Base-by-base conservation (phyloP, 2,329 filamentous ascomycete genomes). In the Aspergillus sojae region DNA sequence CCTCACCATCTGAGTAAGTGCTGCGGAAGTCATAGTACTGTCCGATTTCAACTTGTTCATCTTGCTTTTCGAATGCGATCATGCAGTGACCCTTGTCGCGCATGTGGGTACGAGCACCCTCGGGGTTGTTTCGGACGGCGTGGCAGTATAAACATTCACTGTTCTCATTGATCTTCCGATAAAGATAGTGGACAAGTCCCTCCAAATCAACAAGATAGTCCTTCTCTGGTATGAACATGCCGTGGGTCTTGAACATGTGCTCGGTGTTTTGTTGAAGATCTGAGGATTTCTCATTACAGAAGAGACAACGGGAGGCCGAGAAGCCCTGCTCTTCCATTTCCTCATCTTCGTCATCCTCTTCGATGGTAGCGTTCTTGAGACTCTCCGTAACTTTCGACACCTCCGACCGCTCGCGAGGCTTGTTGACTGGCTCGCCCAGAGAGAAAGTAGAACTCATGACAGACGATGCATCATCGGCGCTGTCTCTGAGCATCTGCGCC, bases 21-120 rank as follows among this genome's bases (percentile, higher is more conserved):
- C 91, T 92, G 68, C 92, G 87, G 85, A 99, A 99, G 75, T 99
- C 95, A 79, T 99, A 99, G 78, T 92, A 97, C 68, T 98, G 92
- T 62, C 95, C 95, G 73, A 99, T 92, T 61, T 96, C 93, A 34
- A 98, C 86, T 81, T 97, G 93, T 74, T 98, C 93, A 41, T 91
- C 90, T 75, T 97, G 92, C 0, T 89, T 90, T 58, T 90, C 89
- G 77, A 94, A 99, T 0, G 93, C 94, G 70, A 99, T 96, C 86
- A 94, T 97, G 85, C 94, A 98, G 79, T 99, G 95, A 0, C 93
- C 91, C 75, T 93, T 94, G 77, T 99, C 95, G 52, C 93, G 89
- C 95, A 99, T 99, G 77, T 99, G 95, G 0, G 94, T 97, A 75
- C 97, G 94, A 30, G 94, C 88, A 21, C 92, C 94, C 62, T 89